Base-by-base conservation (phyloP, 164 flowering plant species). In the Tetrastigma voinierianum region DNA sequence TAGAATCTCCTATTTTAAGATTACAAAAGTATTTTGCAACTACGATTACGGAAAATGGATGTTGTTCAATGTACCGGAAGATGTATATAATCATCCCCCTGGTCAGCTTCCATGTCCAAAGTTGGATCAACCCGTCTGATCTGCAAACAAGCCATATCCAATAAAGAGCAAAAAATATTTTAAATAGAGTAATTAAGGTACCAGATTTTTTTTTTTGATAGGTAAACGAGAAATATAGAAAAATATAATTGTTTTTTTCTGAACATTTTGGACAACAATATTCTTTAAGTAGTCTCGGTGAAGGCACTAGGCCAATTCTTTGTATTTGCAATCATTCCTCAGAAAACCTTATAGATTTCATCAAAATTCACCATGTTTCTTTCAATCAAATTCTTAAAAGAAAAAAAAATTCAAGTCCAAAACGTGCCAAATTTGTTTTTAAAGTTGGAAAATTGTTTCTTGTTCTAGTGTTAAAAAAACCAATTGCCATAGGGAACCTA, bases 91-190 rank as follows among this genome's bases (percentile, higher is more conserved):
- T 91, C 96, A 75, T 96, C 99, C 52, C 98, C 97, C 77, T 70
- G 73, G 74, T 96, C 97, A 74, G 99, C 99, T 74, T 86, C 97
- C 88, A 96, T 90, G 74, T 93, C 91, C 47, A 91, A 76, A 55
- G 97, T 96, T 62, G 99, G 98, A 80, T 96, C 99, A 32, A 93
- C 99, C 58, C 85, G 77, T 80, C 84, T 82, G 64, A 95, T 89
- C 99, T 90, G 91, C 69, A 77, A 57, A 64, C 23, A 65, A 62
- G 25, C 62, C 21, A 49, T 20, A 71, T 16, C 17, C 46, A 15
- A 53, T 40, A 72, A 52, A n/a, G 13, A 12, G 24, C n/a, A 25
- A 18, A 1, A 57, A 57, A 9, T 20, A 20, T n/a, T 55, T 18
- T 49, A 46, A 66, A 64, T 2, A 70, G 18, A 43, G 43, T 32